These are phyloP conservation scores for Termitomyces sp. DNA, from an alignment of 768 basidiomycete genomes.

Conservation along the genomic window DNA sequence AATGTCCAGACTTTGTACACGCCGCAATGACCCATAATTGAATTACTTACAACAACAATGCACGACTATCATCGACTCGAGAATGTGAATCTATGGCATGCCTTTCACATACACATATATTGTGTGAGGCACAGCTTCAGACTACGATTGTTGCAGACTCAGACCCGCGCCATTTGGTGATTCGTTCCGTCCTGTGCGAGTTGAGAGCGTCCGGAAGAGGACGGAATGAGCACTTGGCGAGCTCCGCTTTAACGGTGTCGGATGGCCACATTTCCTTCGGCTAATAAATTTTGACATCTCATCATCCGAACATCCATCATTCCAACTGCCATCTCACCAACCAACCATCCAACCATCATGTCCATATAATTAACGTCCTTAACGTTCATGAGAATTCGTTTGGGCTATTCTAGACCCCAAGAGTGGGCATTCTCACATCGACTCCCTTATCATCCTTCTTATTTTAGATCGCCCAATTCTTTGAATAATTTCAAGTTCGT, in stretches of 20 bases:
- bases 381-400: not conserved
- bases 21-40: no score
- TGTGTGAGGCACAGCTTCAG: no score
- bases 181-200: no score
- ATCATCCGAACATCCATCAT: not conserved
- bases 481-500: not conserved
- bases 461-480: not conserved
- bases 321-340: no score
- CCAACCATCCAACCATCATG: no score
- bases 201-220: no score
- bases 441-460: not conserved
- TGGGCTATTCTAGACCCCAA: not conserved
- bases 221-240: not conserved
- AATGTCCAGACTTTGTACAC: no score
- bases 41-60: no score
- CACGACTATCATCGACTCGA: no score
- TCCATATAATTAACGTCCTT: not conserved
- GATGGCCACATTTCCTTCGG: not conserved
- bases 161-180: not conserved
- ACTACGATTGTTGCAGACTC: not conserved
- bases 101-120: not conserved
- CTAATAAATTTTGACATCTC: not conserved
- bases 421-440: not conserved
- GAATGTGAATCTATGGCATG: no score
- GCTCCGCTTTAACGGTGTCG: constrained; percentile 1